These are phyloP conservation scores for Penicillium paradoxum DNA, from an alignment of 495 filamentous ascomycete species.

Conservation along the genomic window DNA sequence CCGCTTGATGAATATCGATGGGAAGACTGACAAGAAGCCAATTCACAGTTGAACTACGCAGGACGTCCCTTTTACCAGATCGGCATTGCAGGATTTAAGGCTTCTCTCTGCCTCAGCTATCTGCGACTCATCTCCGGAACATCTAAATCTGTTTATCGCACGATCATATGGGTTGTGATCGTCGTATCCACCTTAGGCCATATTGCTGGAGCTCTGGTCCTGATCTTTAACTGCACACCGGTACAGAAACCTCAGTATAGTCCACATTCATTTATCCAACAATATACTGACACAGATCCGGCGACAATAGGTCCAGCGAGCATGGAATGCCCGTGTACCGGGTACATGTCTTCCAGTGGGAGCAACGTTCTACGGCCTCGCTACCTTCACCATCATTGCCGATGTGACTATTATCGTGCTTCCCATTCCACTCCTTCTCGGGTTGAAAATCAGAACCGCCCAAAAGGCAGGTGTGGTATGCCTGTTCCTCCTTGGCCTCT, in stretches of 20 bases:
- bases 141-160: constrained; percentile 40
- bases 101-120: constrained; percentile 54
- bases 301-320: constrained; percentile 36
- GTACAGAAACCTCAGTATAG: constrained; percentile 19
- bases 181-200: constrained; percentile 41
- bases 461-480: constrained; percentile 51
- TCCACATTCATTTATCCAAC: background rate
- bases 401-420: constrained; percentile 51
- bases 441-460: constrained; percentile 44
- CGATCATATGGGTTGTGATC: constrained; percentile 46
- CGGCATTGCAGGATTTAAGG: constrained; percentile 56
- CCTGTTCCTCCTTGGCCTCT: constrained; percentile 53
- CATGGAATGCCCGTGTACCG: constrained; percentile 36
- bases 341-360: constrained; percentile 49
- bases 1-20: background rate
- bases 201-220: constrained; percentile 43
- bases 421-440: constrained; percentile 49
- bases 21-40: background rate
- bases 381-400: constrained; percentile 48
- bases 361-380: constrained; percentile 49
- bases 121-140: constrained; percentile 49
- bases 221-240: constrained; percentile 51
- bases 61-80: constrained; percentile 56
- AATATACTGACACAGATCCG: background rate
- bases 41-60: constrained; percentile 44